phyloP scores from a whole-genome alignment of 2,329 filamentous ascomycete genomes.

The Akanthomyces muscarius region DNA sequence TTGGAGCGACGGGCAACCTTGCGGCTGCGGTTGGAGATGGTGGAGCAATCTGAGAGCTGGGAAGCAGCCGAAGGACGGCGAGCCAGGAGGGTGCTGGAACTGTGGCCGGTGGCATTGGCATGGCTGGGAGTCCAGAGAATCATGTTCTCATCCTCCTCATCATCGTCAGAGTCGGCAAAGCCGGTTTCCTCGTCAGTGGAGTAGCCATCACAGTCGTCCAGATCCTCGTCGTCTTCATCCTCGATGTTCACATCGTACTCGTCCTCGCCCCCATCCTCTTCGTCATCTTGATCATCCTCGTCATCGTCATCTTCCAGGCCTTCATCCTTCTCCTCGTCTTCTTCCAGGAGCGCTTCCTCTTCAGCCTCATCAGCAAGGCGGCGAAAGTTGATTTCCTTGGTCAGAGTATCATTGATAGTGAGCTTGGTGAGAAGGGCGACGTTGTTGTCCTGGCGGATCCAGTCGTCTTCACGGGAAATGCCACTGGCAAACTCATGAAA shows the following conservation, averaged over 20 bases:
- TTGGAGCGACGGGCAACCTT: slow-evolving; percentile 30
- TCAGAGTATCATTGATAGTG: slow-evolving; percentile 83
- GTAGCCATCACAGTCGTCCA: slow-evolving; percentile 61
- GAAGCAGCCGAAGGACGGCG: slow-evolving; percentile 39
- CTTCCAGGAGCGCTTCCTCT: slow-evolving; percentile 75
- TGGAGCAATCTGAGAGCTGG: slow-evolving; percentile 59
- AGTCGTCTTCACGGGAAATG: slow-evolving; percentile 78
- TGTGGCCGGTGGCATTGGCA: slow-evolving; percentile 32
- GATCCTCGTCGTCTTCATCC: slow-evolving; percentile 47
- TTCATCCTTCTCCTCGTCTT: slow-evolving; percentile 53
- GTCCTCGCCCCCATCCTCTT: slow-evolving; percentile 43
- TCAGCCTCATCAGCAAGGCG: slow-evolving; percentile 85
- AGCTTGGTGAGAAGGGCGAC: slow-evolving; percentile 64
- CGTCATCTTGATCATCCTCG: slow-evolving; percentile 44
- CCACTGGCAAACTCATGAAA: slow-evolving; percentile 94
- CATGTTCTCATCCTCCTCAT: slow-evolving; percentile 61
- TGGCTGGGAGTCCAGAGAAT: slow-evolving; percentile 52
- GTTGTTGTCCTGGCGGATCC: slow-evolving; percentile 67
- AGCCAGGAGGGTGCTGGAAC: slow-evolving; percentile 32
- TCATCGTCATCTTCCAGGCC: slow-evolving; percentile 42
- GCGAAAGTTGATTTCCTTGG: slow-evolving; percentile 85
- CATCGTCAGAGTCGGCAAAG: slow-evolving; percentile 65
- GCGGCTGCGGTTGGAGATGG: slow-evolving; percentile 39
- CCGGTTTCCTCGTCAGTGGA: slow-evolving; percentile 69
- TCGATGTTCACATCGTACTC: slow-evolving; percentile 49